Evolutionary conservation across 208 protist genomes (phyloP).

Genomic region (Crithidia acanthocephali): DNA sequence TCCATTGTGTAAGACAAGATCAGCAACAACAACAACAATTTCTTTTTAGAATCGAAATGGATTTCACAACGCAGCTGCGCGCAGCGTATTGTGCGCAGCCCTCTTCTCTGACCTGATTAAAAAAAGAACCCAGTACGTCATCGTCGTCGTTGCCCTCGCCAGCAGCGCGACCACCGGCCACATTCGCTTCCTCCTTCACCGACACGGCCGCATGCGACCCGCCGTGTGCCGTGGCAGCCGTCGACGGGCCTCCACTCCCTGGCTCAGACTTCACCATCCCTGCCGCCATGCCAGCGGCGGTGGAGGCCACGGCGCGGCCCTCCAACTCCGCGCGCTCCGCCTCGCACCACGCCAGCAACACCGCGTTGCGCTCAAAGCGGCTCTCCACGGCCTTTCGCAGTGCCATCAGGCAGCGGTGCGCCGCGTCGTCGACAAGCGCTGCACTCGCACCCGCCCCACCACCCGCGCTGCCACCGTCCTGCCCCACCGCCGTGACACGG

Average conservation of each 20-base stretch:
- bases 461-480: slow-evolving; percentile 16
- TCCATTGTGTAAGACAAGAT: background rate
- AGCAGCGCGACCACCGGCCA: background rate
- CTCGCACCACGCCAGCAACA: slow-evolving; percentile 67
- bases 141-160: slow-evolving; percentile 28
- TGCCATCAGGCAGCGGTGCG: slow-evolving; percentile 36
- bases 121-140: slow-evolving; percentile 42
- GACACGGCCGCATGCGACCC: background rate
- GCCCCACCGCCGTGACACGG: slow-evolving; percentile 2
- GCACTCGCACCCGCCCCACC: slow-evolving; percentile 13
- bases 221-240: slow-evolving; percentile 4
- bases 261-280: slow-evolving; percentile 25
- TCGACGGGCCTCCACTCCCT: background rate
- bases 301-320: slow-evolving; percentile 16
- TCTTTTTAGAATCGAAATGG: too few relatives aligned
- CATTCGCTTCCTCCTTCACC: slow-evolving; percentile 41
- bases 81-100: too few relatives aligned
- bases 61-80: background rate
- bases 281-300: background rate
- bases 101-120: slow-evolving; percentile 1
- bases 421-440: slow-evolving; percentile 31
- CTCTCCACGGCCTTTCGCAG: slow-evolving; percentile 52
- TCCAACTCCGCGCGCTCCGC: slow-evolving; percentile 55
- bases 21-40: background rate
- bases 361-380: slow-evolving; percentile 43